Base-by-base conservation (phyloP, 2,329 filamentous ascomycete genomes). In the Fusarium bactridioides region DNA sequence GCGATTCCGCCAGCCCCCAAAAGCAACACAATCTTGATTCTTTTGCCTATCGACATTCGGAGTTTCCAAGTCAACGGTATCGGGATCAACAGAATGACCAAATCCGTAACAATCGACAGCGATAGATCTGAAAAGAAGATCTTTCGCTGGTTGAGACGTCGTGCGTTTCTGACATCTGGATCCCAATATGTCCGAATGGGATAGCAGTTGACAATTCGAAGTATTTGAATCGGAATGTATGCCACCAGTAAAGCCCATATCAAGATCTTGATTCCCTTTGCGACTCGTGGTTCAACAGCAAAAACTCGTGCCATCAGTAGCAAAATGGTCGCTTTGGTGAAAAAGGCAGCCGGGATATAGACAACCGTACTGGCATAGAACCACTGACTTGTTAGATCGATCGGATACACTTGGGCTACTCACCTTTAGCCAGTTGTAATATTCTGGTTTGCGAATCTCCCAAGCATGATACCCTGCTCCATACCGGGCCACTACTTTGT, bases 131-230 rank as follows among this genome's bases (percentile, higher is more conserved):
- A 66, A 21, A 76, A 75, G 38, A 77, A 74, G 16, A 77, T 72
- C 47, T 72, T 76, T 50, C 76, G 69, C 18, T 83, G 80, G 66
- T 84, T 74, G n/a, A 83, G 65, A 71, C 82, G 84, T 29, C 78
- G 78, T 15, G 67, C 70, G 18, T 69, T 47, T 5, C 72, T 47
- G 21, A 76, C 72, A 2, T 27, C 64, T 1, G 78, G 76, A 4
- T 76, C 66, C 84, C 84, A 86, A 59, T 84, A 85, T 4, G 78
- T 80, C 10, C 74, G 60, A 29, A 86, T 82, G 4, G 84, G 84
- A 37, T 74, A 72, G 69, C 84, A 86, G 29, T 82, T 80, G 47
- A 82, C 77, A 41, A 83, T 81, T 59, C 85, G 84, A 41, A 85
- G 76, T 37, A 84, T 38, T 2, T 69, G 59, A 2, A 76, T 61